phyloP scores from a whole-genome alignment of 164 flowering plant genomes.

The Piper longum region DNA sequence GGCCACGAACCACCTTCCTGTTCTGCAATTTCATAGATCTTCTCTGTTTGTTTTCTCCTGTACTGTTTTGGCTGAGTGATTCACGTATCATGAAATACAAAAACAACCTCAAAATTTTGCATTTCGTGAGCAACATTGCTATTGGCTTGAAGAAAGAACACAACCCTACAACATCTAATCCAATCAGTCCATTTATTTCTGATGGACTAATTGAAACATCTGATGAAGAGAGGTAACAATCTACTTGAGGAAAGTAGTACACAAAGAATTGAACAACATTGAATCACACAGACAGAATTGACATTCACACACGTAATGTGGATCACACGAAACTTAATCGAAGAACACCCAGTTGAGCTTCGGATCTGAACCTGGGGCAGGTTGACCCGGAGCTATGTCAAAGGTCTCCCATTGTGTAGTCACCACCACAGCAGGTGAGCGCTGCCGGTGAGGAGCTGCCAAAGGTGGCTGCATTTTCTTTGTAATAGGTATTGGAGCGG shows the following conservation, averaged over 20 bases:
- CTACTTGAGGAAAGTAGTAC: slow-evolving; percentile 12
- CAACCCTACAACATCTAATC: slow-evolving; percentile 2
- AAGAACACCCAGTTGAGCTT: slow-evolving; percentile 27
- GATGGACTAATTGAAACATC: slow-evolving; percentile 7
- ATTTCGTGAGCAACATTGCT: neutral
- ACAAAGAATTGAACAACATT: slow-evolving; percentile 13
- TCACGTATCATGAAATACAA: neutral
- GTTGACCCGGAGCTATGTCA: slow-evolving; percentile 10
- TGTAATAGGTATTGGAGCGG: slow-evolving; percentile 7
- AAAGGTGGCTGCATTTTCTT: slow-evolving; percentile 11
- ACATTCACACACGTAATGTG: neutral
- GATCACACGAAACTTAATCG: slow-evolving; percentile 10
- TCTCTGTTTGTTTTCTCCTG: no score
- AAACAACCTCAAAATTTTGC: neutral
- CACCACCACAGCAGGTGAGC: slow-evolving; percentile 33
- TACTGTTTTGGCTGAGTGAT: no score
- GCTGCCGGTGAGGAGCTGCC: slow-evolving; percentile 13
- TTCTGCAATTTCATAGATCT: no score
- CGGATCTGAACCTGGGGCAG: slow-evolving; percentile 6
- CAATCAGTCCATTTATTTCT: slow-evolving; percentile 15
- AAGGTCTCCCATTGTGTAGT: slow-evolving; percentile 81
- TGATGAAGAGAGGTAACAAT: neutral
- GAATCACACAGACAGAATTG: slow-evolving; percentile 8
- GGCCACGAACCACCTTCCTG: no score
- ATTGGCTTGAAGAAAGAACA: neutral